Conservation (phyloP, 805 yeast genomes). For the Kazachstania kunashirensis region DNA sequence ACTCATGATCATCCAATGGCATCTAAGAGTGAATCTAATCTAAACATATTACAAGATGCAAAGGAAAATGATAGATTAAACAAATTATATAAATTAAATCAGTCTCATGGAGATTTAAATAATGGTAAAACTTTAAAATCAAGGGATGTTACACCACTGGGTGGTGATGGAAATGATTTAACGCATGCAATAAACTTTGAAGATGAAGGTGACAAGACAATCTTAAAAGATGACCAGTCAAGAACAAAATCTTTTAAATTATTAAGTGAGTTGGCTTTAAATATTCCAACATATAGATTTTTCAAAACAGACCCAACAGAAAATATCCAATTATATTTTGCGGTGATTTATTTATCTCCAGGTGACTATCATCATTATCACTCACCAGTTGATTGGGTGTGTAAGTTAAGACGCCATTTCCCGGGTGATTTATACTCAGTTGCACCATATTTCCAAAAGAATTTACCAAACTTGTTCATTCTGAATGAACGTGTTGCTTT, state of each 20-base stretch:
- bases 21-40: conserved; percentile 22
- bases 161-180: no score
- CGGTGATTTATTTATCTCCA: conserved; percentile 93
- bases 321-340: conserved; percentile 61
- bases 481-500: conserved; percentile 92
- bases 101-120: conserved; percentile 15
- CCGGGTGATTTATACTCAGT: conserved; percentile 93
- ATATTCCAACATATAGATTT: conserved; percentile 10
- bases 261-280: conserved; percentile 27
- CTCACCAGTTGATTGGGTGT: conserved; percentile 94
- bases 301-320: conserved; percentile 29
- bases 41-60: conserved; percentile 32
- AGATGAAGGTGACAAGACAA: conserved; percentile 62
- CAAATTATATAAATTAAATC: conserved; percentile 57
- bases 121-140: conserved; percentile 1
- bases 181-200: conserved; percentile 35
- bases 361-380: conserved; percentile 98
- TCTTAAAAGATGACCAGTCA: conserved; percentile 20
- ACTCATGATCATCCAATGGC: conserved; percentile 30
- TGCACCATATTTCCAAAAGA: conserved; percentile 89
- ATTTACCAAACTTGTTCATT: conserved; percentile 78
- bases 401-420: conserved; percentile 85
- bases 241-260: conserved; percentile 30
- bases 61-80: conserved; percentile 63
- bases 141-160: no score